phyloP scores from a whole-genome alignment of 1,139 yeast species.

The Scheffersomyces cryptocercus region DNA sequence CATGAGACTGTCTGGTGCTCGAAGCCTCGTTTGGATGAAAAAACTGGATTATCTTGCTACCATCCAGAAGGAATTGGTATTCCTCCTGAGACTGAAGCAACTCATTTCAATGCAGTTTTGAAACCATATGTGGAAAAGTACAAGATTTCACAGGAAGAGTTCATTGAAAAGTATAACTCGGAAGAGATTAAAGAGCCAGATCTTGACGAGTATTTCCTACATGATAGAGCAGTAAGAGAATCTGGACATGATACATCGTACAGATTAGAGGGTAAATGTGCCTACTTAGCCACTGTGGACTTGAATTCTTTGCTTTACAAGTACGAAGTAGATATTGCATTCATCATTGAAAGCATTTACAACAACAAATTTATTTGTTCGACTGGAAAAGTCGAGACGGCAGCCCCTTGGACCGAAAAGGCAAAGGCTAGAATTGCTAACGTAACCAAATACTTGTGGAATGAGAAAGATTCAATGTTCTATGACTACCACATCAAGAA shows the following conservation, averaged over 20 bases:
- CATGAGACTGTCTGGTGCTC: slow-evolving; percentile 79
- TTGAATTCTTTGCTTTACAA: slow-evolving; percentile 84
- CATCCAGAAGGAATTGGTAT: slow-evolving; percentile 89
- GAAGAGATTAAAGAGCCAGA: slow-evolving; percentile 71
- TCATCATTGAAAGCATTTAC: slow-evolving; percentile 58
- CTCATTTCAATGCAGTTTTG: slow-evolving; percentile 79
- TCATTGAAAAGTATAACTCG: slow-evolving; percentile 67
- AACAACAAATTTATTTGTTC: slow-evolving; percentile 41
- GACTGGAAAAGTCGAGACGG: slow-evolving; percentile 45
- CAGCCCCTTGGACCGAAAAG: slow-evolving; percentile 59
- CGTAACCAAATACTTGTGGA: slow-evolving; percentile 80
- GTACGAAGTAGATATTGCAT: slow-evolving; percentile 85
- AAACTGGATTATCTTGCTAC: slow-evolving; percentile 86
- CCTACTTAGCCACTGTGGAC: slow-evolving; percentile 88
- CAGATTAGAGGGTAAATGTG: slow-evolving; percentile 87
- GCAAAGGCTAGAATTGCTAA: slow-evolving; percentile 57
- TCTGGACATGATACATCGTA: slow-evolving; percentile 96
- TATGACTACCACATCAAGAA: slow-evolving; percentile 79
- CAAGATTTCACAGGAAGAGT: slow-evolving; percentile 62
- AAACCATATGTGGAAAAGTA: slow-evolving; percentile 69
- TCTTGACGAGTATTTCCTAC: slow-evolving; percentile 84
- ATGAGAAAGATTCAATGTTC: slow-evolving; percentile 73
- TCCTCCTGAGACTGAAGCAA: slow-evolving; percentile 95
- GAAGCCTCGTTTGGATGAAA: slow-evolving; percentile 69
- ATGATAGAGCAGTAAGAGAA: slow-evolving; percentile 95